These are phyloP conservation scores for Xylariales sp. DNA, from an alignment of 2,329 filamentous ascomycete genomes.

Conservation along the genomic window DNA sequence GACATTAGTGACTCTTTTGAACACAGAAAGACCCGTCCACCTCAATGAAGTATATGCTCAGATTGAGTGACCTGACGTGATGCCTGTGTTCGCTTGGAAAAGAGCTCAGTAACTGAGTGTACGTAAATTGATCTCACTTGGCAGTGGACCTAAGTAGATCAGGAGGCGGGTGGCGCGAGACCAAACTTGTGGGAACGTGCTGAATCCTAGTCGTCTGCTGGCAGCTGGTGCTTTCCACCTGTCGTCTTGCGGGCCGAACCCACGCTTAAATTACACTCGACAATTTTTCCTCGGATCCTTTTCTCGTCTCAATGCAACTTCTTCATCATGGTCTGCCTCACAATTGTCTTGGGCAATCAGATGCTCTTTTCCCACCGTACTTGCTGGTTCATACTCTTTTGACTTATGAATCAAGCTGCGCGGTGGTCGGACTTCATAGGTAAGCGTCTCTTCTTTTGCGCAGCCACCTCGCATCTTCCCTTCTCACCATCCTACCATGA, in stretches of 20 bases:
- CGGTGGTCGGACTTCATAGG: slow-evolving; percentile 5
- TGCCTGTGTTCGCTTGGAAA: not conserved
- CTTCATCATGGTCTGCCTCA: not conserved
- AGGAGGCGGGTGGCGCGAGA: not conserved
- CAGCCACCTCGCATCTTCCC: not conserved
- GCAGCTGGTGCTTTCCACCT: slow-evolving; percentile 16
- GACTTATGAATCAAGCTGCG: not conserved
- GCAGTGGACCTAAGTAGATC: no score
- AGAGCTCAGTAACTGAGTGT: not conserved
- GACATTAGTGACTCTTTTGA: slow-evolving; percentile 2
- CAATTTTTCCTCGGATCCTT: slow-evolving; percentile 11
- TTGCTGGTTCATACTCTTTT: not conserved
- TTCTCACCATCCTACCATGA: slow-evolving; percentile 42
- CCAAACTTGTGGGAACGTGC: no score
- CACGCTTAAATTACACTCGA: slow-evolving; percentile 25
- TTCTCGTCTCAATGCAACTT: not conserved
- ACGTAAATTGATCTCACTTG: no score
- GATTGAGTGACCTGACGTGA: not conserved
- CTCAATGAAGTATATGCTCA: not conserved
- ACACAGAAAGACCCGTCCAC: slow-evolving; percentile 9
- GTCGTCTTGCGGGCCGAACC: not conserved
- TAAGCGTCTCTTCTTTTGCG: slow-evolving; percentile 10
- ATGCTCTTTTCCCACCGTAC: not conserved
- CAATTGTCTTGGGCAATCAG: not conserved
- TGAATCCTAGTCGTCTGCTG: slow-evolving; percentile 6